Evolutionary conservation across 371 early-diverging fungal genomes (phyloP).

Genomic region (Coemansia sp.): DNA sequence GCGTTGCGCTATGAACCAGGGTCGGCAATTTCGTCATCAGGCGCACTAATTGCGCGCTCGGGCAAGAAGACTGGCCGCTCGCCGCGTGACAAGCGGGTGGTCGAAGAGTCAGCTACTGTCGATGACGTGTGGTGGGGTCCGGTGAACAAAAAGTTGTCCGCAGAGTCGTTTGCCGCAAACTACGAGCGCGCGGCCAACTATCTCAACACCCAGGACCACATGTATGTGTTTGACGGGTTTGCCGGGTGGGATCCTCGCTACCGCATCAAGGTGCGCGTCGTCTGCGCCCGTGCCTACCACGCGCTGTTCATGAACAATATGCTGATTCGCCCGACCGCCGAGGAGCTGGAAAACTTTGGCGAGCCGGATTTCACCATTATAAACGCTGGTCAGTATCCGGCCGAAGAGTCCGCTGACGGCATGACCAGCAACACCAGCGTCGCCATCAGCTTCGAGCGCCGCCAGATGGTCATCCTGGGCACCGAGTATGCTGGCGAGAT

Average conservation of each 20-base stretch:
- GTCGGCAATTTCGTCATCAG: conserved; percentile 83
- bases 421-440: conserved; percentile 95
- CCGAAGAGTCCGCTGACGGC: conserved; percentile 93
- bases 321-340: conserved; percentile 91
- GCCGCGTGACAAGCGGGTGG: conserved; percentile 95
- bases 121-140: conserved; percentile 98
- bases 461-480: conserved; percentile 91
- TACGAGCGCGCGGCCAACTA: conserved; percentile 96
- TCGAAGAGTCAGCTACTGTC: conserved; percentile 77
- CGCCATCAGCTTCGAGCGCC: conserved; percentile 81
- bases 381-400: conserved; percentile 96
- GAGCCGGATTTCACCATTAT: conserved; percentile 96
- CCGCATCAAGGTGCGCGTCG: conserved; percentile 92
- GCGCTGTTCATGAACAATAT: conserved; percentile 97
- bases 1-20: conserved; percentile 87
- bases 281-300: conserved; percentile 96
- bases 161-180: conserved; percentile 89
- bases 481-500: conserved; percentile 98
- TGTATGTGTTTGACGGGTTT: conserved; percentile 95
- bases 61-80: conserved; percentile 89
- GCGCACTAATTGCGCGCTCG: conserved; percentile 89
- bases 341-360: conserved; percentile 87
- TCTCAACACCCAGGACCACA: conserved; percentile 88
- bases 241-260: conserved; percentile 96
- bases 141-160: conserved; percentile 87